These are phyloP conservation scores for Mycena floridula DNA, from an alignment of 768 basidiomycete genomes.

Conservation along the genomic window DNA sequence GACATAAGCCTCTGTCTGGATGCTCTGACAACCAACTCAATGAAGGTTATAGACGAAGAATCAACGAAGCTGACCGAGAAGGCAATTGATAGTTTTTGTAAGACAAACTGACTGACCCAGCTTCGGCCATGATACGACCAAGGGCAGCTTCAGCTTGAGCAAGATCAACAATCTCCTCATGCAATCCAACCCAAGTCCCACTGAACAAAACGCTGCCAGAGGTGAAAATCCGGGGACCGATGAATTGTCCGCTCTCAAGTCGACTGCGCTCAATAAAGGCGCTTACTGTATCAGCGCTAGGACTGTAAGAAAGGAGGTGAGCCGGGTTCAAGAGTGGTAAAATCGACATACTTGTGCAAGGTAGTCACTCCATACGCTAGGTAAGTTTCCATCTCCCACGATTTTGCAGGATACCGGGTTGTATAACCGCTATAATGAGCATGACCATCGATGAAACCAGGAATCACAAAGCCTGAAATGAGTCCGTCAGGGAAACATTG, in stretches of 20 bases:
- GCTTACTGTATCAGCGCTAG: constrained; percentile 55
- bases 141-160: constrained; percentile 62
- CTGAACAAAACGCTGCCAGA: constrained; percentile 63
- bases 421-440: constrained; percentile 63
- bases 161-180: constrained; percentile 59
- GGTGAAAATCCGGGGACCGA: constrained; percentile 70
- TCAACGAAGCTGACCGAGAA: constrained; percentile 39
- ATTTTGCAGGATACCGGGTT: constrained; percentile 50
- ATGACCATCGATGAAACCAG: constrained; percentile 76
- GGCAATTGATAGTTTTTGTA: constrained; percentile 79
- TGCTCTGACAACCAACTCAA: constrained; percentile 23
- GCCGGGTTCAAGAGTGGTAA: background rate
- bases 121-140: constrained; percentile 63
- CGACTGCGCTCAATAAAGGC: constrained; percentile 62
- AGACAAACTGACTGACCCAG: constrained; percentile 61
- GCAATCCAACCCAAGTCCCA: constrained; percentile 33
- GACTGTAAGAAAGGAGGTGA: constrained; percentile 29
- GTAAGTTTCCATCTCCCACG: constrained; percentile 74
- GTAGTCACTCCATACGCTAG: constrained; percentile 74
- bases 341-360: constrained; percentile 55
- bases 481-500: constrained; percentile 1
- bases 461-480: constrained; percentile 61
- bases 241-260: constrained; percentile 59
- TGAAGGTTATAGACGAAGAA: background rate
- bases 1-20: constrained; percentile 63